These are phyloP conservation scores for Trichophyton benhamiae DNA, from an alignment of 2,329 filamentous ascomycete species.

Conservation along the genomic window DNA sequence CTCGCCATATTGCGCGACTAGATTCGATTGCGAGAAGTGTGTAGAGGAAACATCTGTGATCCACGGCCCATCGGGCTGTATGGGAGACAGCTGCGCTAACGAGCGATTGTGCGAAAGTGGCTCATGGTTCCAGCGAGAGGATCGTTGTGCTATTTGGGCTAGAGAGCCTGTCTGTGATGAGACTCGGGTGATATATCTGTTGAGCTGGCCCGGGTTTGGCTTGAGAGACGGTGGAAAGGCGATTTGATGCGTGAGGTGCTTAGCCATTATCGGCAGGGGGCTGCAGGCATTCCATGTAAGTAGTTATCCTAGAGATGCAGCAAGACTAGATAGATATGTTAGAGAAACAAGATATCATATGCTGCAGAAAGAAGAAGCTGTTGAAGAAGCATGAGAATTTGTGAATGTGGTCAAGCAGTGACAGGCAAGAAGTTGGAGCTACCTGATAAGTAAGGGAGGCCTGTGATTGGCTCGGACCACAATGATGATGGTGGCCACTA, in stretches of 20 bases:
- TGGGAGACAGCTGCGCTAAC: constrained; percentile 28
- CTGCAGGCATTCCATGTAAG: not conserved
- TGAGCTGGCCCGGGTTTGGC: not conserved
- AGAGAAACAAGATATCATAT: not conserved
- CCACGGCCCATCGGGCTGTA: constrained; percentile 26
- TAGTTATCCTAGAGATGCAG: not conserved
- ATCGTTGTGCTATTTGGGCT: not conserved
- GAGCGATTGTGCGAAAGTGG: constrained; percentile 17
- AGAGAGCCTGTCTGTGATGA: not conserved
- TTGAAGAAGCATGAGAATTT: not conserved
- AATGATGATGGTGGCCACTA: not conserved
- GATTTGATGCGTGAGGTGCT: constrained; percentile 1
- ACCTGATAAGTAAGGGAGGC: not conserved
- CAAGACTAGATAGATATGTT: not conserved
- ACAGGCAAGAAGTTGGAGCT: not conserved
- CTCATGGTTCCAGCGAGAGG: not conserved
- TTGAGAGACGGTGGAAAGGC: not conserved
- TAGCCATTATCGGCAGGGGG: constrained; percentile 2
- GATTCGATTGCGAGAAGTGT: constrained; percentile 7
- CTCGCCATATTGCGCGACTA: not conserved
- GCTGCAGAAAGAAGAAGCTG: not conserved
- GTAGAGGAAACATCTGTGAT: constrained; percentile 15
- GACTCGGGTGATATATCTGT: not conserved
- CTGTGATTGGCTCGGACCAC: not conserved
- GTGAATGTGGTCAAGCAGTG: not conserved